Conservation (phyloP, 257 asterid species). For the Nicotiana noctiflora region DNA sequence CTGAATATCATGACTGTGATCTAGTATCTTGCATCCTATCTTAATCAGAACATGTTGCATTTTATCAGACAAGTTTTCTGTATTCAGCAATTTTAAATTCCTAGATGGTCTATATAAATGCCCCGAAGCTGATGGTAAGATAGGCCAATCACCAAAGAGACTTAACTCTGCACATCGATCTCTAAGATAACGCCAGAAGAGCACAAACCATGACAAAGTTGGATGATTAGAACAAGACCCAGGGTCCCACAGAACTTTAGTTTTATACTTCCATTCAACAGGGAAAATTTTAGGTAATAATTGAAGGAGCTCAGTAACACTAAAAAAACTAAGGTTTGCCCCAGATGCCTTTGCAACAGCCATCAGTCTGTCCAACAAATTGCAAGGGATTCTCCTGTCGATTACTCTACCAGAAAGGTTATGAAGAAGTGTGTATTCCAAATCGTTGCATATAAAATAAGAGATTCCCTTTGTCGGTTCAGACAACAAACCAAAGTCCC, state of each 20-base stretch:
- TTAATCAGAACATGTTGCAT: constrained; percentile 59
- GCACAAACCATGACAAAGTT: constrained; percentile 59
- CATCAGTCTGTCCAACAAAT: constrained; percentile 46
- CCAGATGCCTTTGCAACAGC: constrained; percentile 76
- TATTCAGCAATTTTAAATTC: constrained; percentile 54
- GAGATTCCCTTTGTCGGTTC: constrained; percentile 43
- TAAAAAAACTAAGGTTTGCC: constrained; percentile 60
- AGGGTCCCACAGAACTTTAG: constrained; percentile 66
- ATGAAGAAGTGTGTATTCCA: constrained; percentile 73
- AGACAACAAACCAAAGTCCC: constrained; percentile 66
- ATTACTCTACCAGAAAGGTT: constrained; percentile 54
- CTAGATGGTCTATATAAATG: constrained; percentile 62
- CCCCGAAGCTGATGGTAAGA: constrained; percentile 70
- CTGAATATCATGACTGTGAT: constrained; percentile 41
- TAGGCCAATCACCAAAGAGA: constrained; percentile 88
- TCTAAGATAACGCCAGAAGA: constrained; percentile 76
- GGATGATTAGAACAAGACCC: constrained; percentile 54
- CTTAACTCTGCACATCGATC: constrained; percentile 59
- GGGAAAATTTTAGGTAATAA: constrained; percentile 63
- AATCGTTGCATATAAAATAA: constrained; percentile 73
- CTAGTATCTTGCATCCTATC: constrained; percentile 78
- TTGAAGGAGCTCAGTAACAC: constrained; percentile 45
- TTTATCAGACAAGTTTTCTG: constrained; percentile 51
- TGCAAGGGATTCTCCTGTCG: constrained; percentile 59
- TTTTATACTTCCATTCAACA: constrained; percentile 68